These are phyloP conservation scores for Fistulinella staudtii DNA, from an alignment of 1,284 basidiomycete species.

Conservation along the genomic window DNA sequence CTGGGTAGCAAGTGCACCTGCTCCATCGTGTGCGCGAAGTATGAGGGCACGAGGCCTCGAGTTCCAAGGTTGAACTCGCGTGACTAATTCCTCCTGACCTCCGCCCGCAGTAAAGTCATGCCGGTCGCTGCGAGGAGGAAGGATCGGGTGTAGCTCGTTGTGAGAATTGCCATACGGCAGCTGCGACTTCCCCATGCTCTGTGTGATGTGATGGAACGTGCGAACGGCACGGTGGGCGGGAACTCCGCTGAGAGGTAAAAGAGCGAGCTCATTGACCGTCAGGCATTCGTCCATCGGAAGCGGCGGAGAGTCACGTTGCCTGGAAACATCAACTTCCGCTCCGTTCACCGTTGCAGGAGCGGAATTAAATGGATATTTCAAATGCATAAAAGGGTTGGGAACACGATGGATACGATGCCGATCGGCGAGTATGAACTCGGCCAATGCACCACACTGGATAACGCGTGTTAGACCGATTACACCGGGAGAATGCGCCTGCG, in stretches of 20 bases:
- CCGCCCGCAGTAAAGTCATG: slow-evolving; percentile 28
- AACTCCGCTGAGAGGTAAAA: slow-evolving; percentile 73
- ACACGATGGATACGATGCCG: slow-evolving; percentile 71
- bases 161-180: slow-evolving; percentile 25
- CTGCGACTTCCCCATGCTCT: slow-evolving; percentile 25
- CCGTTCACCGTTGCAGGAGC: slow-evolving; percentile 3
- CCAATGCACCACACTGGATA: slow-evolving; percentile 69
- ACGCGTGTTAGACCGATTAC: slow-evolving; percentile 7
- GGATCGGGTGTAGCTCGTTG: slow-evolving; percentile 26
- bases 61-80: slow-evolving; percentile 10
- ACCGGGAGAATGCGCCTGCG: slow-evolving; percentile 9
- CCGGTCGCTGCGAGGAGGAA: slow-evolving; percentile 22
- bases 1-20: slow-evolving; percentile 72
- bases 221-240: slow-evolving; percentile 75
- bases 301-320: slow-evolving; percentile 8
- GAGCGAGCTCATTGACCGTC: slow-evolving; percentile 73
- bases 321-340: slow-evolving; percentile 9
- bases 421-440: slow-evolving; percentile 81
- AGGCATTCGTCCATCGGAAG: slow-evolving; percentile 26
- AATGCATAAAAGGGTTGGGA: slow-evolving; percentile 48
- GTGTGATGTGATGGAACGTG: slow-evolving; percentile 42
- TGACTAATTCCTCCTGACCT: slow-evolving; percentile 16
- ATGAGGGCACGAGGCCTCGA: slow-evolving; percentile 53
- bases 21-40: slow-evolving; percentile 71
- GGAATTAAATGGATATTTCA: slow-evolving; percentile 17